phyloP scores from a whole-genome alignment of 1,284 basidiomycete genomes.

The Rugiboletus extremiorientalis region DNA sequence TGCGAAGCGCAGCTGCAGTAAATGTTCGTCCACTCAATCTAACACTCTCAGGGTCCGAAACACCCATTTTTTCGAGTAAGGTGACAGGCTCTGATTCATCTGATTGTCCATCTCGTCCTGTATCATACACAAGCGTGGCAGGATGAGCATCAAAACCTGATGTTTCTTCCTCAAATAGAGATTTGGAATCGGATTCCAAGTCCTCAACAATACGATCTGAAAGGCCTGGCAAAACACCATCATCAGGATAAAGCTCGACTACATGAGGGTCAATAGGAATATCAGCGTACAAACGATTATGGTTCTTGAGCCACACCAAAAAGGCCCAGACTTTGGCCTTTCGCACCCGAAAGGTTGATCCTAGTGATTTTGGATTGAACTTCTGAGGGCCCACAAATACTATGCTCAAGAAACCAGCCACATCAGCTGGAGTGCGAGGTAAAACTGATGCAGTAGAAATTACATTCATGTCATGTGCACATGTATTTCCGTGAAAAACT shows the following conservation, averaged over 20 bases:
- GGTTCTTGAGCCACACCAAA: not conserved
- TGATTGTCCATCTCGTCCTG: not conserved
- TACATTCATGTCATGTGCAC: too few relatives aligned
- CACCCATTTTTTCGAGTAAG: not conserved
- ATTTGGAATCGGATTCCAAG: not conserved
- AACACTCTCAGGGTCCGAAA: not conserved
- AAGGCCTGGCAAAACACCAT: not conserved
- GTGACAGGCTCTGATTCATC: not conserved
- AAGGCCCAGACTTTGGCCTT: not conserved
- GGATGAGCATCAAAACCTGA: not conserved
- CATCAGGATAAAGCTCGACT: not conserved
- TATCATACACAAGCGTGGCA: not conserved
- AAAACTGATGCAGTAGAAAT: not conserved
- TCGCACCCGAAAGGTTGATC: not conserved
- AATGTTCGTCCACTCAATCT: not conserved
- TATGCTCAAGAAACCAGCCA: not conserved
- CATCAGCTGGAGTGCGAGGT: not conserved
- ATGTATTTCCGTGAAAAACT: too few relatives aligned
- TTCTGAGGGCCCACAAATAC: not conserved
- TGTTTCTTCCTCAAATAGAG: not conserved
- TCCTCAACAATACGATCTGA: not conserved
- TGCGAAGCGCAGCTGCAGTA: not conserved
- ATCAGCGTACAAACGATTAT: not conserved
- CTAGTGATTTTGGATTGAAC: not conserved
- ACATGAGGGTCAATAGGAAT: not conserved